These are phyloP conservation scores for Stygiomarasmius scandens DNA, from an alignment of 1,284 basidiomycete genomes.

Conservation along the genomic window DNA sequence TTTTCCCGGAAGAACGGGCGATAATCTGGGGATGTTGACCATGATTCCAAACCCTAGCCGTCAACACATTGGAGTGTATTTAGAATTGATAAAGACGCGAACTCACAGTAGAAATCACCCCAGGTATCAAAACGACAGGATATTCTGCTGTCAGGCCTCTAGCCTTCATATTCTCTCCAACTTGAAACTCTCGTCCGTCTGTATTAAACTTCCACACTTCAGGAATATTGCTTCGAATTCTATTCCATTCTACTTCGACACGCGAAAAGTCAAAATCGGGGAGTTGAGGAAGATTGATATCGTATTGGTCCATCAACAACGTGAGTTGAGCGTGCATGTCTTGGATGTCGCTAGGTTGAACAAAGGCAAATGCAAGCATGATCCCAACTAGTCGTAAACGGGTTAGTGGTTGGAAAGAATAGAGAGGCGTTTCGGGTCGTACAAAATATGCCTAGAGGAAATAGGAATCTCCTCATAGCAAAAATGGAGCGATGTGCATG, in stretches of 20 bases:
- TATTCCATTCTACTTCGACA: constrained; percentile 69
- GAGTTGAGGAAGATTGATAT: constrained; percentile 56
- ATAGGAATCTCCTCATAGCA: constrained; percentile 37
- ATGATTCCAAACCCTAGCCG: constrained; percentile 75
- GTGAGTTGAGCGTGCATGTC: constrained; percentile 54
- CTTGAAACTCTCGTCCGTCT: constrained; percentile 83
- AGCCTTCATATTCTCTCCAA: constrained; percentile 72
- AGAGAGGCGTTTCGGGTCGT: too few species aligned
- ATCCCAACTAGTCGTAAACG: constrained; percentile 55
- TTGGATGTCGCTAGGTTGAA: constrained; percentile 64
- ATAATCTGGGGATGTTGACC: constrained; percentile 82
- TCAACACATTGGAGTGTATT: neutral
- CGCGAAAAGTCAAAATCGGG: constrained; percentile 65
- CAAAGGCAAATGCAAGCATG: constrained; percentile 60
- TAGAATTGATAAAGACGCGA: neutral
- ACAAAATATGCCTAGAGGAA: constrained; percentile 37
- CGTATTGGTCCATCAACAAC: constrained; percentile 60
- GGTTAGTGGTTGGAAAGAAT: too few species aligned
- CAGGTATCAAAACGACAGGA: constrained; percentile 83
- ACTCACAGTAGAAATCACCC: constrained; percentile 74
- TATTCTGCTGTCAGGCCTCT: constrained; percentile 73
- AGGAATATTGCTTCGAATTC: constrained; percentile 65
- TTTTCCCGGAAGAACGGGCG: constrained; percentile 82
- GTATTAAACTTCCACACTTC: constrained; percentile 82
- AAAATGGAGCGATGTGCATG: constrained; percentile 19